These are phyloP conservation scores for Cordyceps farinosa DNA, from an alignment of 2,329 filamentous ascomycete species.

Conservation along the genomic window DNA sequence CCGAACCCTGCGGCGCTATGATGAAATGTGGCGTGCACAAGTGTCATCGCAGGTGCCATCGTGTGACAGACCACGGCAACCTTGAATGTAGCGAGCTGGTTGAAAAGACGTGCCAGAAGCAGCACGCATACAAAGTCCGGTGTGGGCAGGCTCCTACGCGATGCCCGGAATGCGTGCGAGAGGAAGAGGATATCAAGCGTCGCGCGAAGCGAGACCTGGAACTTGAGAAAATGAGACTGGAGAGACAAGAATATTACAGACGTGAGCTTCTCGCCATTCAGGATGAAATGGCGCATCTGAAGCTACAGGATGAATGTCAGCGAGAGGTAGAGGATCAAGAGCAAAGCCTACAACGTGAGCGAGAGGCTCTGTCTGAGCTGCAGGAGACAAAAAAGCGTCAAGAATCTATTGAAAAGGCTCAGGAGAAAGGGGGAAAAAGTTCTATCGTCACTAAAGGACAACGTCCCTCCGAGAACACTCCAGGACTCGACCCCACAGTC, in stretches of 20 bases:
- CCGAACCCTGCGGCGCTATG: conserved; percentile 48
- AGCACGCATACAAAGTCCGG: conserved; percentile 44
- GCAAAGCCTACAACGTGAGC: conserved; percentile 42
- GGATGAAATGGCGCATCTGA: conserved; percentile 51
- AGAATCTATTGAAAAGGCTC: conserved; percentile 16
- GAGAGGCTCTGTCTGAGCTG: conserved; percentile 43
- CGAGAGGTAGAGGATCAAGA: conserved; percentile 43
- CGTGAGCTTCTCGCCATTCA: conserved; percentile 45
- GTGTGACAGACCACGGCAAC: conserved; percentile 54
- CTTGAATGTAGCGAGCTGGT: conserved; percentile 34
- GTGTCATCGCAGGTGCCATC: conserved; percentile 62
- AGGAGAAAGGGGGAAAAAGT: conserved; percentile 17
- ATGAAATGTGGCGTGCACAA: conserved; percentile 57
- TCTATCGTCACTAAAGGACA: background rate
- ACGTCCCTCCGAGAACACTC: background rate
- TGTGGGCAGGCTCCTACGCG: conserved; percentile 41
- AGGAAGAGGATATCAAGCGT: conserved; percentile 44
- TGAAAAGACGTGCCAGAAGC: conserved; percentile 45
- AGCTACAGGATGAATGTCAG: conserved; percentile 40
- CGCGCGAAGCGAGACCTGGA: conserved; percentile 44
- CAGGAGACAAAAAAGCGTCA: conserved; percentile 28
- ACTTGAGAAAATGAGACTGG: conserved; percentile 47
- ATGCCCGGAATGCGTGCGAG: conserved; percentile 51
- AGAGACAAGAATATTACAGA: conserved; percentile 43
- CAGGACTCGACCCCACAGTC: background rate